Conservation (phyloP, 2,329 filamentous ascomycete genomes). For the Aspergillus phoenicis region DNA sequence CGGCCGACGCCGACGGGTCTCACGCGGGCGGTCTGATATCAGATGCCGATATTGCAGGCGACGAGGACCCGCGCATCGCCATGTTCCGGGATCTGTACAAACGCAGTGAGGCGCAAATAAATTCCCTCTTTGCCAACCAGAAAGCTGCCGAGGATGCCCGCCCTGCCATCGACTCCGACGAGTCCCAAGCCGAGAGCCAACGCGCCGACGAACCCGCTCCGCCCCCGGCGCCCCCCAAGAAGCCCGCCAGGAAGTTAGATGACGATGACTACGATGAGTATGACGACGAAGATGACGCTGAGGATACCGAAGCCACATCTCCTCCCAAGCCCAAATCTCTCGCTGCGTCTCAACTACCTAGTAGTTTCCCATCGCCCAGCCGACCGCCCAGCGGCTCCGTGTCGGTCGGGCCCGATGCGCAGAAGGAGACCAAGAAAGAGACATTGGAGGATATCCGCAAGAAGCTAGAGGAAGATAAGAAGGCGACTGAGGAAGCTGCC, state of each 20-base stretch:
- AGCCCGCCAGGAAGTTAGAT: slow-evolving; percentile 73
- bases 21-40: slow-evolving; percentile 52
- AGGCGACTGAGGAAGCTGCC: slow-evolving; percentile 84
- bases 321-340: slow-evolving; percentile 55
- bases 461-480: slow-evolving; percentile 88
- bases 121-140: slow-evolving; percentile 67
- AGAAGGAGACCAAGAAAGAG: slow-evolving; percentile 60
- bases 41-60: slow-evolving; percentile 61
- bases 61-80: slow-evolving; percentile 69
- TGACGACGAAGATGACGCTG: slow-evolving; percentile 62
- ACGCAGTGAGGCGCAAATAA: slow-evolving; percentile 74
- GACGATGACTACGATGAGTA: slow-evolving; percentile 75
- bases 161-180: slow-evolving; percentile 53
- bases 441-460: slow-evolving; percentile 86
- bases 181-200: slow-evolving; percentile 32
- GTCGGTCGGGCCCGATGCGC: slow-evolving; percentile 63
- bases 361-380: slow-evolving; percentile 69
- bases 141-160: slow-evolving; percentile 33
- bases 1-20: slow-evolving; percentile 48
- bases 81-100: slow-evolving; percentile 78
- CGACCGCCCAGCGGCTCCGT: slow-evolving; percentile 67
- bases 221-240: slow-evolving; percentile 50
- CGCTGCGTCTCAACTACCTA: slow-evolving; percentile 57
- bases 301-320: slow-evolving; percentile 53
- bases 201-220: slow-evolving; percentile 55